phyloP scores from a whole-genome alignment of 2,329 filamentous ascomycete genomes.

The Chlorencoelia australis region DNA sequence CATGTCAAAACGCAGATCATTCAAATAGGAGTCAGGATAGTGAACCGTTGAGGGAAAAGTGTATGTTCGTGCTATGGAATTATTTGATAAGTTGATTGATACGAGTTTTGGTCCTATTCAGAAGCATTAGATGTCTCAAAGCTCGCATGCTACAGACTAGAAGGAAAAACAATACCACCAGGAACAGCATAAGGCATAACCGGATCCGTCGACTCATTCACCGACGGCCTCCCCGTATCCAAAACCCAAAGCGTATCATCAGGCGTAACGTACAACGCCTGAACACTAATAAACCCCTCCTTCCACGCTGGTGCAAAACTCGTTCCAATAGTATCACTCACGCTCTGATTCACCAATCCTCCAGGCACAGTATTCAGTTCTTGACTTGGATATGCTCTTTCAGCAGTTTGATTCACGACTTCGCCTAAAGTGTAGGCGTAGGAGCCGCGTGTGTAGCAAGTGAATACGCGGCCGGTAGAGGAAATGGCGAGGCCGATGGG shows the following conservation, averaged over 20 bases:
- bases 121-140: no score
- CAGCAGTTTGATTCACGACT: conserved; percentile 36
- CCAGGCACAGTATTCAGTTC: conserved; percentile 29
- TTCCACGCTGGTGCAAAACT: conserved; percentile 35
- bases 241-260: conserved; percentile 36
- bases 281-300: conserved; percentile 33
- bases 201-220: conserved; percentile 29
- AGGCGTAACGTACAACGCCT: conserved; percentile 35
- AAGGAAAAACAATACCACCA: no score
- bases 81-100: conserved; percentile 32
- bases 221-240: conserved; percentile 35
- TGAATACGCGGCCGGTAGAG: conserved; percentile 33
- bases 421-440: conserved; percentile 38
- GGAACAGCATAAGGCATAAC: conserved; percentile 35
- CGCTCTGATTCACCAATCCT: conserved; percentile 9
- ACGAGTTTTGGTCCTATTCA: conserved; percentile 37
- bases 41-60: conserved; percentile 34
- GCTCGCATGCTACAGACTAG: no score
- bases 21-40: conserved; percentile 37
- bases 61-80: conserved; percentile 27
- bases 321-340: conserved; percentile 30
- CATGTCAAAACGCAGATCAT: conserved; percentile 37
- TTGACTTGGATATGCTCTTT: conserved; percentile 35
- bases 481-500: conserved; percentile 36
- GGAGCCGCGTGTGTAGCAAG: conserved; percentile 35